Base-by-base conservation (phyloP, 257 asterid genomes). In the Solanum pinnatisectum region DNA sequence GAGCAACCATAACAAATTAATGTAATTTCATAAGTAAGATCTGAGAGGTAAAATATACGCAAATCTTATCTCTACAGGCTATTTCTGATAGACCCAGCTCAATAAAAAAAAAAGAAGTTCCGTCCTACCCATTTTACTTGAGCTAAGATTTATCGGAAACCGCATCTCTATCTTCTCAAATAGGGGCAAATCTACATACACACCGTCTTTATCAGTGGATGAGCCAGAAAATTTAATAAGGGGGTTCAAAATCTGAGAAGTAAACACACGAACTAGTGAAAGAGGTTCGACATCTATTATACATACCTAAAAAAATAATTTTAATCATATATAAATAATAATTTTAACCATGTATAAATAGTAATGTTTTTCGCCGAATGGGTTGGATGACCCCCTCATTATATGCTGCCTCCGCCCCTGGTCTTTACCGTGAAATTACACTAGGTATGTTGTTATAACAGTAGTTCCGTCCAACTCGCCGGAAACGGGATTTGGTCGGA, bases 141-240 rank as follows among this genome's bases (percentile, higher is more conserved):
- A 68, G 74, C 22, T 13, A 12, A 27, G 11, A 14, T 27, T 6
- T 68, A 27, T 68, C 5, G 2, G 1, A 68, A 68, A 68, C 5
- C 13, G 3, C 2, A 0, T 23, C 0, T n/a, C 15, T 63, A 63
- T 1, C 3, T 49, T 15, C n/a, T 18, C n/a, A 7, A 56, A 15
- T 49, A 49, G 8, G 22, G 22, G 1, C 10, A 67, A 67, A 27
- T 25, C 10, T 27, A 14, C 5, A 6, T 67, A 25, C 74, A 68
- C 22, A 68, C 2, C 20, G 2, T 27, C 20, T 68, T n/a, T n/a
- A n/a, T n/a, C n/a, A n/a, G n/a, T n/a, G n/a, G n/a, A n/a, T n/a
- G n/a, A n/a, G n/a, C n/a, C n/a, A n/a, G n/a, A n/a, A n/a, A n/a
- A n/a, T n/a, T n/a, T n/a, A n/a, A n/a, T n/a, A n/a, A n/a, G n/a